Evolutionary conservation across 2,329 filamentous ascomycete species (phyloP).

Genomic region (Chrysosporium queenslandicum): DNA sequence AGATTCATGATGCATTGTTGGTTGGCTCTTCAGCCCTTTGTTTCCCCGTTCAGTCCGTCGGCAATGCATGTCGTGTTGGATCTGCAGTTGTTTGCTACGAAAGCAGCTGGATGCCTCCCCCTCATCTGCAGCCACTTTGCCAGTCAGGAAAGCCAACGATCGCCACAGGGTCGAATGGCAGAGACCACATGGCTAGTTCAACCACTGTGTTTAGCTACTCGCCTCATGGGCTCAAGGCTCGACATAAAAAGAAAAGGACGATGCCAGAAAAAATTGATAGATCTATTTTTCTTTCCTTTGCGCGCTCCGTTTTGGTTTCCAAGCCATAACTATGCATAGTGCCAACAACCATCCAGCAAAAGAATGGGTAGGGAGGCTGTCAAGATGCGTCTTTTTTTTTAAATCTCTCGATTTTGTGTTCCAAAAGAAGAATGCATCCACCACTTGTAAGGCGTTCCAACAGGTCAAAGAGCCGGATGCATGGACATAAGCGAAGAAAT

Average conservation of each 20-base stretch:
- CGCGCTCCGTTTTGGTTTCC: background rate
- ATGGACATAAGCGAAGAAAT: background rate
- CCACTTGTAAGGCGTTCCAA: background rate
- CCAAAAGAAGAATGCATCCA: conserved; percentile 4
- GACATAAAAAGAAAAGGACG: too few species aligned
- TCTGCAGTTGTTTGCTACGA: conserved; percentile 4
- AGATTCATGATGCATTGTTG: background rate
- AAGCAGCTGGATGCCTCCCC: too few species aligned
- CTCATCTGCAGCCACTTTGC: too few species aligned
- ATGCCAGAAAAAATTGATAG: background rate
- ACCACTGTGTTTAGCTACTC: background rate
- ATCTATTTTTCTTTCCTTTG: background rate
- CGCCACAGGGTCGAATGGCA: background rate
- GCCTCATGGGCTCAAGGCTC: too few species aligned
- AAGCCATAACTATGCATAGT: background rate
- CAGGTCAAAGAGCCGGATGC: background rate
- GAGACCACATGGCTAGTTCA: conserved; percentile 6
- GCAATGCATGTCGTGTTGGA: background rate
- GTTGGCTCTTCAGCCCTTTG: too few species aligned
- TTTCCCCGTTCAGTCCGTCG: background rate
- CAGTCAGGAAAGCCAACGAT: background rate
- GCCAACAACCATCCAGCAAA: background rate
- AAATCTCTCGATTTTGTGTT: background rate
- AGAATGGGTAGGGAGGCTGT: background rate
- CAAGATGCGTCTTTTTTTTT: background rate